Evolutionary conservation across 108 stramenopile genomes (phyloP).

Genomic region (Cyclostephanos tholiformis): DNA sequence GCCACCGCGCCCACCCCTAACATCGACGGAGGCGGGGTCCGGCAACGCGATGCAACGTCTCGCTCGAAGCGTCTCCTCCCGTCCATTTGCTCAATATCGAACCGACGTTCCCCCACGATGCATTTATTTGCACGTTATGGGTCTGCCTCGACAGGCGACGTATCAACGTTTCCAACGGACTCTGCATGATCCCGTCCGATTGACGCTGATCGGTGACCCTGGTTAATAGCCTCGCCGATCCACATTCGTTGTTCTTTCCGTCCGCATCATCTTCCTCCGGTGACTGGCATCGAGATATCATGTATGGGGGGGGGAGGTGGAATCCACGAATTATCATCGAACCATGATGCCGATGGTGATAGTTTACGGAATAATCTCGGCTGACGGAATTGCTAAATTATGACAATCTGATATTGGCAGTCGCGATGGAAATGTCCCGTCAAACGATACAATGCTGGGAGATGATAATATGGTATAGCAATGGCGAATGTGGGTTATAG

Average conservation of each 20-base stretch:
- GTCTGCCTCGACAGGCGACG: too few species aligned
- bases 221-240: too few species aligned
- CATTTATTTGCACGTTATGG: too few species aligned
- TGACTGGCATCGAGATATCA: conserved; percentile 47
- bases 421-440: conserved; percentile 50
- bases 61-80: conserved; percentile 45
- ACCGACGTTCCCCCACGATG: conserved; percentile 69
- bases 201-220: too few species aligned
- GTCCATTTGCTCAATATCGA: conserved; percentile 67
- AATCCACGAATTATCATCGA: not conserved
- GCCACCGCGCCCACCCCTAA: not conserved
- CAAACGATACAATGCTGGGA: conserved; percentile 18
- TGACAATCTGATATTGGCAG: conserved; percentile 67
- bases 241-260: conserved; percentile 55
- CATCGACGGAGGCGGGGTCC: conserved; percentile 43
- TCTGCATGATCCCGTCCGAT: too few species aligned
- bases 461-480: too few species aligned
- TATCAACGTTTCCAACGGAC: too few species aligned
- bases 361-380: conserved; percentile 61
- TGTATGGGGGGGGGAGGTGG: conserved; percentile 14
- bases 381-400: conserved; percentile 61
- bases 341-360: conserved; percentile 18
- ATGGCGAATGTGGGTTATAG: too few species aligned
- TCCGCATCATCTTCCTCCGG: too few species aligned
- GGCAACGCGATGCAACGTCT: conserved; percentile 76